phyloP scores from a whole-genome alignment of 2,329 filamentous ascomycete genomes.

The Pyrenochaeta sp. region DNA sequence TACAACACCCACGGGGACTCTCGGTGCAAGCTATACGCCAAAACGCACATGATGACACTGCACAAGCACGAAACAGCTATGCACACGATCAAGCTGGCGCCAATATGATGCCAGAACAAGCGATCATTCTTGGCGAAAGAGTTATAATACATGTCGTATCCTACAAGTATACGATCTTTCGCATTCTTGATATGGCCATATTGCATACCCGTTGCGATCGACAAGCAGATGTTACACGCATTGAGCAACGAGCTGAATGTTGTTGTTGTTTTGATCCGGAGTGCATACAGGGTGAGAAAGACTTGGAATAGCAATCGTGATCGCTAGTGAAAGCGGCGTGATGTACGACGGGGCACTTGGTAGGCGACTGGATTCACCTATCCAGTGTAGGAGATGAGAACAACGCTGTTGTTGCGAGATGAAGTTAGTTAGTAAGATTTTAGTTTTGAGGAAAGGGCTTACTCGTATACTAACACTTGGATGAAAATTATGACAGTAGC shows the following conservation, averaged over 20 bases:
- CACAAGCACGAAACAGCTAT: slow-evolving; percentile 8
- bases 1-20: slow-evolving; percentile 30
- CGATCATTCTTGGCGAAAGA: slow-evolving; percentile 24
- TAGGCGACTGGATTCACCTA: slow-evolving; percentile 30
- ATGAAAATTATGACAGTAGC: slow-evolving; percentile 17
- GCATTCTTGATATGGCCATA: slow-evolving; percentile 20
- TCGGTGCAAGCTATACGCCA: slow-evolving; percentile 16
- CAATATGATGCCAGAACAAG: slow-evolving; percentile 10
- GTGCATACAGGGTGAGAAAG: slow-evolving; percentile 31
- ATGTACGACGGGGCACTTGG: slow-evolving; percentile 28
- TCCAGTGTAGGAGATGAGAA: slow-evolving; percentile 23
- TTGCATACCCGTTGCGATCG: slow-evolving; percentile 26
- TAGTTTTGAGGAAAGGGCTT: not conserved
- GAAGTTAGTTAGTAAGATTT: not conserved
- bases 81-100: slow-evolving; percentile 1
- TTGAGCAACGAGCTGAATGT: slow-evolving; percentile 31
- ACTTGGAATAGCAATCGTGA: slow-evolving; percentile 29
- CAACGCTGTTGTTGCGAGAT: not conserved
- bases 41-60: not conserved
- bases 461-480: slow-evolving; percentile 20
- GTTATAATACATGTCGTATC: not conserved
- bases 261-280: slow-evolving; percentile 35
- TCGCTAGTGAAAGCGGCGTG: slow-evolving; percentile 21
- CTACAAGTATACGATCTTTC: not conserved
- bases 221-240: slow-evolving; percentile 29